These are phyloP conservation scores for Aspergillus costaricaensis DNA, from an alignment of 2,329 filamentous ascomycete species.

Conservation along the genomic window DNA sequence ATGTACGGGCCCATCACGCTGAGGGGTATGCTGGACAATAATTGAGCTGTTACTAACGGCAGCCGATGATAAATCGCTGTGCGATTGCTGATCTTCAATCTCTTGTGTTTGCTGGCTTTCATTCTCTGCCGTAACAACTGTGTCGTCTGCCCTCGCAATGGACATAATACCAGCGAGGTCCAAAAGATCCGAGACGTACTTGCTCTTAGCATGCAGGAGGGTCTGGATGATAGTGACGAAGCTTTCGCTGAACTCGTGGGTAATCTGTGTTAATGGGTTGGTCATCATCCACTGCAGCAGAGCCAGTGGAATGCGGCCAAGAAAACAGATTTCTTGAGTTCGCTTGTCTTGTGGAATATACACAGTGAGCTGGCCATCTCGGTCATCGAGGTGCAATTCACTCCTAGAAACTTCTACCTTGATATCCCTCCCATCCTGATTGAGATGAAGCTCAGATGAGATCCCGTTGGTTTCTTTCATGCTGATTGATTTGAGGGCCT, in stretches of 20 bases:
- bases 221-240: conserved; percentile 2
- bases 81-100: neutral
- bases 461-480: conserved; percentile 15
- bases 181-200: conserved; percentile 1
- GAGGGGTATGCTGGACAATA: neutral
- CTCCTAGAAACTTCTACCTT: conserved; percentile 7
- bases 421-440: conserved; percentile 14
- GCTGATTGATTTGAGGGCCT: conserved; percentile 3
- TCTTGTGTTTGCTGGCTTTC: neutral
- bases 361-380: neutral
- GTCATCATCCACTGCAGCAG: conserved; percentile 19
- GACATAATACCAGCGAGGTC: conserved; percentile 15
- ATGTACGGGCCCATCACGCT: neutral
- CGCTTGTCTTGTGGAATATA: conserved; percentile 11
- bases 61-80: neutral
- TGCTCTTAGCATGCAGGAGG: conserved; percentile 2
- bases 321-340: conserved; percentile 13
- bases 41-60: neutral
- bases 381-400: conserved; percentile 14
- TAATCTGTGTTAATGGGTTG: conserved; percentile 11
- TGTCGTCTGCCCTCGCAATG: conserved; percentile 11
- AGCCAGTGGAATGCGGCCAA: conserved; percentile 9
- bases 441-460: conserved; percentile 14
- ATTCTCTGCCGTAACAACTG: neutral
- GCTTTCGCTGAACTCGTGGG: neutral